phyloP scores from a whole-genome alignment of 192 early-diverging fungal species.

The Mortierella claussenii region DNA sequence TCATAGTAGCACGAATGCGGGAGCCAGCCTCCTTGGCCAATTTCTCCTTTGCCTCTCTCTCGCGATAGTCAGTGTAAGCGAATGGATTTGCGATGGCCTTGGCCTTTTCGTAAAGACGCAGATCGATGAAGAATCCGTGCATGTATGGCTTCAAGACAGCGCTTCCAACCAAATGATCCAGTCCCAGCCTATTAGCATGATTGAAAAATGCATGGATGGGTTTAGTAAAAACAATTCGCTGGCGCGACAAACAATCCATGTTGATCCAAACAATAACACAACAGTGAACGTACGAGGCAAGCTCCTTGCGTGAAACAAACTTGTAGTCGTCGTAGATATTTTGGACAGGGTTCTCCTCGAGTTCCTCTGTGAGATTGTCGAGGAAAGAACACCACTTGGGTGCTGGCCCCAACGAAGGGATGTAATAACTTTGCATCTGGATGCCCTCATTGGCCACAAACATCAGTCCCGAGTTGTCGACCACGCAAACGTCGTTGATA shows the following conservation, averaged over 20 bases:
- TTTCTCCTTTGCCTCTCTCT: slow-evolving; percentile 81
- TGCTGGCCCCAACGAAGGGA: slow-evolving; percentile 92
- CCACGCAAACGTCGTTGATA: slow-evolving; percentile 93
- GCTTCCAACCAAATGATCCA: slow-evolving; percentile 94
- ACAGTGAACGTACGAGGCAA: slow-evolving; percentile 58
- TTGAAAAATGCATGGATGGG: not conserved
- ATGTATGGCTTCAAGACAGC: slow-evolving; percentile 95
- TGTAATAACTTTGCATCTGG: slow-evolving; percentile 92
- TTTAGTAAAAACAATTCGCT: too few relatives aligned
- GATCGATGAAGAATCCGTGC: slow-evolving; percentile 99
- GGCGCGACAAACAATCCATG: too few relatives aligned
- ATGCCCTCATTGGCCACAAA: slow-evolving; percentile 93
- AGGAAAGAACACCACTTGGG: slow-evolving; percentile 94
- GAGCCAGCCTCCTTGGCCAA: slow-evolving; percentile 86
- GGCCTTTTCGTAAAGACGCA: slow-evolving; percentile 95
- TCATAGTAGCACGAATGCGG: slow-evolving; percentile 88
- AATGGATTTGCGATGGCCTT: slow-evolving; percentile 96
- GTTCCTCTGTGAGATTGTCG: slow-evolving; percentile 94
- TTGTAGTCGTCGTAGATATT: slow-evolving; percentile 98
- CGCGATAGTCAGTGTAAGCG: slow-evolving; percentile 91
- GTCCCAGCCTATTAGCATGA: slow-evolving; percentile 70
- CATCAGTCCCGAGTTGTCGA: slow-evolving; percentile 84
- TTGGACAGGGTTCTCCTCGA: slow-evolving; percentile 89
- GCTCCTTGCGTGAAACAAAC: slow-evolving; percentile 93
- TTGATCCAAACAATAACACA: not conserved